These are phyloP conservation scores for Talaromyces trachyspermus DNA, from an alignment of 495 filamentous ascomycete species.

Conservation along the genomic window DNA sequence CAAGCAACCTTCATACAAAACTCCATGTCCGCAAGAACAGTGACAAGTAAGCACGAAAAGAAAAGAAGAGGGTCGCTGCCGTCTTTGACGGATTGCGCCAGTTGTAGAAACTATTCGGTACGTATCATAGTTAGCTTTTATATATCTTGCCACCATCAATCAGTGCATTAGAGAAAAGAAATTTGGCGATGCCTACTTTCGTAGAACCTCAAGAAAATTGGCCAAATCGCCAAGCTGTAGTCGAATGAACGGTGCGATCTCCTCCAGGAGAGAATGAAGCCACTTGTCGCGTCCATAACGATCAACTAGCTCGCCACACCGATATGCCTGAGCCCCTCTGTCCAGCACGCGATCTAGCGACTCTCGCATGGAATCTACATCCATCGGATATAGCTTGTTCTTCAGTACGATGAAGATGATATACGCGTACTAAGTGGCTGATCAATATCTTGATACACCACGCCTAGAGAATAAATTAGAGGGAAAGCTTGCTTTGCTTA, in stretches of 20 bases:
- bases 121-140: conserved; percentile 2
- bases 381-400: conserved; percentile 24
- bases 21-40: conserved; percentile 19
- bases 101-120: conserved; percentile 41
- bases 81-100: conserved; percentile 33
- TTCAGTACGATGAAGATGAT: conserved; percentile 31
- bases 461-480: background rate
- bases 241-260: conserved; percentile 30
- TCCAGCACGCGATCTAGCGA: conserved; percentile 23
- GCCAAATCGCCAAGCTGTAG: conserved; percentile 38
- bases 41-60: conserved; percentile 20
- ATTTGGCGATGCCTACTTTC: conserved; percentile 19
- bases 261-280: conserved; percentile 30
- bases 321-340: conserved; percentile 17
- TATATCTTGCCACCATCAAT: too few relatives aligned
- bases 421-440: conserved; percentile 25
- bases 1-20: conserved; percentile 32
- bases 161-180: background rate
- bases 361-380: conserved; percentile 27
- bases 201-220: conserved; percentile 30
- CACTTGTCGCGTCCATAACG: conserved; percentile 33
- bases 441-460: too few relatives aligned
- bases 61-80: conserved; percentile 25
- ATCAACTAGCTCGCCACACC: conserved; percentile 35
- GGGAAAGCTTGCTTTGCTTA: conserved; percentile 13